phyloP scores from a whole-genome alignment of 129 eudicot genomes.

The Chrysanthemum makinoi region DNA sequence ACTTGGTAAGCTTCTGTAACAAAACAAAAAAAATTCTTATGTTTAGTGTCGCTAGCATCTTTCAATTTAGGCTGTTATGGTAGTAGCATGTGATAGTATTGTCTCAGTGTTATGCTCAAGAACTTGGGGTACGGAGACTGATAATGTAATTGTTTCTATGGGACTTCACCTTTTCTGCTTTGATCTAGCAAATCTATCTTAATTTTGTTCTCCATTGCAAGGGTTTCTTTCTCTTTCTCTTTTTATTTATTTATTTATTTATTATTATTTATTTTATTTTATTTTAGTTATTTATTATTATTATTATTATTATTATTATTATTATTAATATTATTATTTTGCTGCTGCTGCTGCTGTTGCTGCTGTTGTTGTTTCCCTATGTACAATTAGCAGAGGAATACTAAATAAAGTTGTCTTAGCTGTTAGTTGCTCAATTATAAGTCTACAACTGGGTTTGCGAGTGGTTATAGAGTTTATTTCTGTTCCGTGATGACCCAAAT shows the following conservation, averaged over 20 bases:
- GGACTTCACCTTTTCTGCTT: background rate
- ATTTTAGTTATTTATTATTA: too few species aligned
- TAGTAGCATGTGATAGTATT: conserved; percentile 13
- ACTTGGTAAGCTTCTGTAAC: background rate
- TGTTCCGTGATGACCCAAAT: too few species aligned
- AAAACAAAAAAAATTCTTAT: background rate
- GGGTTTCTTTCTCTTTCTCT: background rate
- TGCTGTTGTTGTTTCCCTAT: too few species aligned
- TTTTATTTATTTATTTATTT: too few species aligned
- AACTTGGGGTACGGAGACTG: background rate
- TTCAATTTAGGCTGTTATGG: conserved; percentile 14
- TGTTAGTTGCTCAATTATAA: background rate
- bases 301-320: too few species aligned
- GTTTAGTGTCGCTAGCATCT: background rate
- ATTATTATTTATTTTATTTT: too few species aligned
- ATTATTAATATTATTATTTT: too few species aligned
- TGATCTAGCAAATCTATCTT: background rate
- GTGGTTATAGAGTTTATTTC: too few species aligned
- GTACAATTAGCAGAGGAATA: too few species aligned
- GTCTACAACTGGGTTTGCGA: background rate
- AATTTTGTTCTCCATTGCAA: background rate
- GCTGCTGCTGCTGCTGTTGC: too few species aligned
- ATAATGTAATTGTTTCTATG: conserved; percentile 1
- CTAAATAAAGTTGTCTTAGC: background rate
- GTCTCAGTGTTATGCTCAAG: conserved; percentile 13